phyloP scores from a whole-genome alignment of 2,329 filamentous ascomycete species.

The Tricladium varicosporioides region DNA sequence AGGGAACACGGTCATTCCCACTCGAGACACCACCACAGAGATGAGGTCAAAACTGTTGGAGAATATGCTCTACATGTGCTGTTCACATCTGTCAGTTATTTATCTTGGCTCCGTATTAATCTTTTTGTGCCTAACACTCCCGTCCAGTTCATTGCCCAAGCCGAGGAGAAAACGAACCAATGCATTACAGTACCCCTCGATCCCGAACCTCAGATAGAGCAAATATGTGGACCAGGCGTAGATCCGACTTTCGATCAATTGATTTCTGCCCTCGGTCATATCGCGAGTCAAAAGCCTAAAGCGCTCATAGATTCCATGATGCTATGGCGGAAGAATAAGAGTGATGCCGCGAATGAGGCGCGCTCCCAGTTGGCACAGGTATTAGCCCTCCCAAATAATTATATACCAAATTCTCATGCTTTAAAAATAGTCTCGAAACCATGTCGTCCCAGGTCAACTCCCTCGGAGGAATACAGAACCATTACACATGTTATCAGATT shows the following conservation, averaged over 20 bases:
- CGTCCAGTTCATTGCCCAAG: conserved; percentile 80
- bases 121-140: conserved; percentile 33
- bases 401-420: conserved; percentile 10
- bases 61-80: conserved; percentile 96
- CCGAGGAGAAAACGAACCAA: conserved; percentile 92
- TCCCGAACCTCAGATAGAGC: conserved; percentile 79
- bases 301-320: conserved; percentile 96
- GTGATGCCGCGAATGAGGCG: conserved; percentile 77
- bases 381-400: conserved; percentile 1
- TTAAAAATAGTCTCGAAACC: conserved; percentile 22
- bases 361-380: conserved; percentile 55
- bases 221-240: conserved; percentile 84
- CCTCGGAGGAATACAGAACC: conserved; percentile 75
- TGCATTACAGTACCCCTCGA: conserved; percentile 79
- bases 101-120: neutral
- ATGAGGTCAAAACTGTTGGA: conserved; percentile 88
- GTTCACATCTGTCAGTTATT: conserved; percentile 74
- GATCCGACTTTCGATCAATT: conserved; percentile 92
- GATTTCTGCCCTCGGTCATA: conserved; percentile 89
- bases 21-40: conserved; percentile 62
- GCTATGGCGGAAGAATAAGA: conserved; percentile 96
- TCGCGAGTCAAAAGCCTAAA: conserved; percentile 91
- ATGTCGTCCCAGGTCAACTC: conserved; percentile 37
- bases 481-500: conserved; percentile 24
- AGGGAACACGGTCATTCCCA: conserved; percentile 65